phyloP scores from a whole-genome alignment of 495 filamentous ascomycete genomes.

The Hypoxylon perforatum region DNA sequence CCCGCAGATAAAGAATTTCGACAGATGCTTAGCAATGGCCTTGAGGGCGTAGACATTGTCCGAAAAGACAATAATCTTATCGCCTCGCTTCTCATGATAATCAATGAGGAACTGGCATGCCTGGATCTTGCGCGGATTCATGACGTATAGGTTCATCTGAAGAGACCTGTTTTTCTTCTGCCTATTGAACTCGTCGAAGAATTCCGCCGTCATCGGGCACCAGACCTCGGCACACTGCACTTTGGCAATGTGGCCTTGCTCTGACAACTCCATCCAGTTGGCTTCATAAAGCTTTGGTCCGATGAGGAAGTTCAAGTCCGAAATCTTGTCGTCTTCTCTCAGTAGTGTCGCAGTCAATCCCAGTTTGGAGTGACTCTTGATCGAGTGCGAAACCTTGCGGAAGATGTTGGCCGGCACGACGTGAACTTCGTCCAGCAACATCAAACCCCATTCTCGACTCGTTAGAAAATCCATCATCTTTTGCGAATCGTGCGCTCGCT shows the following conservation, averaged over 20 bases:
- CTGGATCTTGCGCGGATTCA: slow-evolving; percentile 98
- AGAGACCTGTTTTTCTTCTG: slow-evolving; percentile 60
- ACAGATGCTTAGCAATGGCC: slow-evolving; percentile 82
- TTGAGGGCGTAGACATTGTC: slow-evolving; percentile 97
- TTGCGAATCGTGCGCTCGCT: slow-evolving; percentile 88
- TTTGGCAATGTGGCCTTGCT: slow-evolving; percentile 96
- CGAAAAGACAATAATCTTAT: slow-evolving; percentile 99
- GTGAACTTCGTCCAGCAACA: slow-evolving; percentile 98
- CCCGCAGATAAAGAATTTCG: slow-evolving; percentile 93
- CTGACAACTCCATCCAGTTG: slow-evolving; percentile 98
- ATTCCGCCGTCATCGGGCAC: slow-evolving; percentile 99
- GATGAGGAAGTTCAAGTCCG: slow-evolving; percentile 96
- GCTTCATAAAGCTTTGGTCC: slow-evolving; percentile 98
- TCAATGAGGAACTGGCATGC: slow-evolving; percentile 97
- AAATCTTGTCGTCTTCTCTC: slow-evolving; percentile 97
- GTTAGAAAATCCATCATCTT: slow-evolving; percentile 98
- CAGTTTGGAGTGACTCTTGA: slow-evolving; percentile 96
- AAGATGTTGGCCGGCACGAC: slow-evolving; percentile 98
- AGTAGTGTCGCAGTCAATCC: slow-evolving; percentile 94
- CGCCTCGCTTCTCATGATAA: slow-evolving; percentile 94
- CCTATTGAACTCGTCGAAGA: slow-evolving; percentile 90
- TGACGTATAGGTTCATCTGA: slow-evolving; percentile 86
- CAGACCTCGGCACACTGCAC: slow-evolving; percentile 99
- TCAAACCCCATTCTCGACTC: slow-evolving; percentile 94
- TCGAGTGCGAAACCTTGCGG: slow-evolving; percentile 86